A percentile compares a stretch with the other conserved stretches of the same genome.
phyloP scores from a whole-genome alignment of 2,329 filamentous ascomycete species.

The Bimuria novae-zelandiae region DNA sequence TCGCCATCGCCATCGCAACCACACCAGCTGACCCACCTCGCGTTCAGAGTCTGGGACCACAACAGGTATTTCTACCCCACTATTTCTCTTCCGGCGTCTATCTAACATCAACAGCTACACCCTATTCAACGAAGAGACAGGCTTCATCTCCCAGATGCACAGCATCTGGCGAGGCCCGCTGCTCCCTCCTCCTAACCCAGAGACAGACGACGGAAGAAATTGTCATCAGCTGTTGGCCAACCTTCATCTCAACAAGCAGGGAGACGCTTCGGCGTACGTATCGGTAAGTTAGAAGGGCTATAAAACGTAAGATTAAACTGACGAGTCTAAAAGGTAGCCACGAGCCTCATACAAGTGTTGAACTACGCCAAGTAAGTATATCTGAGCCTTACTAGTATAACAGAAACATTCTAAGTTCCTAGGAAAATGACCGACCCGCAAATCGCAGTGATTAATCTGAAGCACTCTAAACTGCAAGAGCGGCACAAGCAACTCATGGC shows the following conservation, averaged over 20 bases:
- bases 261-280: background rate
- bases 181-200: background rate
- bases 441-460: background rate
- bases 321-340: too few relatives aligned
- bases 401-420: too few relatives aligned
- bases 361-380: background rate
- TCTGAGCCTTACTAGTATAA: background rate
- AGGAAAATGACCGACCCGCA: background rate
- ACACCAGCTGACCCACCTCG: background rate
- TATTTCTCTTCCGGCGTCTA: background rate
- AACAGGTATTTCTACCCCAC: background rate
- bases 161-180: background rate
- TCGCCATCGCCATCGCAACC: background rate
- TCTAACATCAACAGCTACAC: background rate
- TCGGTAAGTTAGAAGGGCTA: too few relatives aligned
- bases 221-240: background rate
- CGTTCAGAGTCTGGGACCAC: background rate
- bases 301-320: too few relatives aligned
- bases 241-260: background rate
- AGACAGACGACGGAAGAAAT: background rate
- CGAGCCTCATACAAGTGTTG: background rate
- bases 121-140: background rate
- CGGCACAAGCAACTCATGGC: background rate
- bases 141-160: background rate
- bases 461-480: background rate